A percentile compares a stretch with the other conserved stretches of the same genome.
These are phyloP conservation scores for Talaromyces sp. DNA, from an alignment of 2,329 filamentous ascomycete genomes.

Conservation along the genomic window DNA sequence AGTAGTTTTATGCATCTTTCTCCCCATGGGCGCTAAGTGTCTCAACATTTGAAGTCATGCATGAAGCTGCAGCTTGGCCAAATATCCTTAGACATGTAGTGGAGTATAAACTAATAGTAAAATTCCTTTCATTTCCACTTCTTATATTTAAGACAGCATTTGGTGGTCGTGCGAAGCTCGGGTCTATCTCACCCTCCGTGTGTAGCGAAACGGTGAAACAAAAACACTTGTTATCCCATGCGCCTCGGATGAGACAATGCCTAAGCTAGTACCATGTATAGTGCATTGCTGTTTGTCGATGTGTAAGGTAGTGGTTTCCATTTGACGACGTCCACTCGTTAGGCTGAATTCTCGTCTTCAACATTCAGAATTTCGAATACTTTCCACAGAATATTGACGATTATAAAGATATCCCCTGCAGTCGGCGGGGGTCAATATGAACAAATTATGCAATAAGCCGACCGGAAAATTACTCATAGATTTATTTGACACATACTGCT, in stretches of 20 bases:
- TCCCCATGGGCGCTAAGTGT: conserved; percentile 8
- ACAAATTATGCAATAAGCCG: too few species aligned
- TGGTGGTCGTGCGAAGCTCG: background rate
- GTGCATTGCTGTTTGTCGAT: background rate
- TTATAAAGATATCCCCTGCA: too few species aligned
- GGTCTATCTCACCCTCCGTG: background rate
- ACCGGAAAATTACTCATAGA: too few species aligned
- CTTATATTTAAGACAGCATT: background rate
- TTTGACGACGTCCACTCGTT: too few species aligned
- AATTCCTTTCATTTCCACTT: background rate
- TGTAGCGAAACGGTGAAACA: background rate
- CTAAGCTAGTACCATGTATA: background rate
- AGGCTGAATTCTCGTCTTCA: too few species aligned
- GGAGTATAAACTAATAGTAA: background rate
- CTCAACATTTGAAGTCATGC: conserved; percentile 5
- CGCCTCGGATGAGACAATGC: background rate
- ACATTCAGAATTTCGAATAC: too few species aligned
- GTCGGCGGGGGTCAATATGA: too few species aligned
- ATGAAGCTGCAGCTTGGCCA: background rate
- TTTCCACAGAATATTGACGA: too few species aligned
- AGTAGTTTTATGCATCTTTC: background rate
- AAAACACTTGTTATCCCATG: background rate
- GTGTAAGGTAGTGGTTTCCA: too few species aligned
- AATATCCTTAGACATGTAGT: background rate
- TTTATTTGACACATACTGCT: too few species aligned